phyloP scores from a whole-genome alignment of 768 basidiomycete genomes.

The Rickenella mellea region DNA sequence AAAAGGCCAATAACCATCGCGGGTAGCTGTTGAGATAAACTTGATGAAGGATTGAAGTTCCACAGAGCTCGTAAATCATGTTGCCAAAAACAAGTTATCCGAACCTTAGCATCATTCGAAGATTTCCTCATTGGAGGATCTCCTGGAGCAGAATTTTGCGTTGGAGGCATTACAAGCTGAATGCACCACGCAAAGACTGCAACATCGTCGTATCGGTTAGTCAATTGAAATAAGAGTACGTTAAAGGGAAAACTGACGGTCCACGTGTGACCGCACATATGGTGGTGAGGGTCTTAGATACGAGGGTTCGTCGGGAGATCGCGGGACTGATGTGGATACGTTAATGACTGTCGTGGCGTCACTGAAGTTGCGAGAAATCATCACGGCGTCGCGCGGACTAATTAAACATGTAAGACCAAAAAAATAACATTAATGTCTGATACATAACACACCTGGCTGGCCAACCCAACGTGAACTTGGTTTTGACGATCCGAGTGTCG shows the following conservation, averaged over 20 bases:
- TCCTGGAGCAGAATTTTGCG: constrained; percentile 27
- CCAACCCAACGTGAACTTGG: constrained; percentile 91
- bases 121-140: constrained; percentile 17
- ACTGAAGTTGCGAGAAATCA: constrained; percentile 78
- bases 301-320: constrained; percentile 82
- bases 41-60: constrained; percentile 61
- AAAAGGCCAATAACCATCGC: constrained; percentile 75
- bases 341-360: constrained; percentile 80
- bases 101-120: constrained; percentile 32
- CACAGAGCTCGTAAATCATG: constrained; percentile 85
- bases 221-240: constrained; percentile 5
- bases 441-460: constrained; percentile 76
- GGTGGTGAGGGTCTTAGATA: constrained; percentile 89
- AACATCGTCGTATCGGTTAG: no score
- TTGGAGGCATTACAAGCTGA: constrained; percentile 46
- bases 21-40: constrained; percentile 72
- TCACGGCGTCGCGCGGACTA: constrained; percentile 90
- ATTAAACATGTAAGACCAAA: background rate
- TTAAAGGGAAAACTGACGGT: constrained; percentile 34
- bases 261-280: constrained; percentile 81
- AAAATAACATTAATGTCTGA: background rate
- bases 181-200: constrained; percentile 90
- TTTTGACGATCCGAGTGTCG: constrained; percentile 77
- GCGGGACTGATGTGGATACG: constrained; percentile 88
- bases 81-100: constrained; percentile 91